Conservation (phyloP, 2,329 filamentous ascomycete species). For the Fusarium zealandicum region DNA sequence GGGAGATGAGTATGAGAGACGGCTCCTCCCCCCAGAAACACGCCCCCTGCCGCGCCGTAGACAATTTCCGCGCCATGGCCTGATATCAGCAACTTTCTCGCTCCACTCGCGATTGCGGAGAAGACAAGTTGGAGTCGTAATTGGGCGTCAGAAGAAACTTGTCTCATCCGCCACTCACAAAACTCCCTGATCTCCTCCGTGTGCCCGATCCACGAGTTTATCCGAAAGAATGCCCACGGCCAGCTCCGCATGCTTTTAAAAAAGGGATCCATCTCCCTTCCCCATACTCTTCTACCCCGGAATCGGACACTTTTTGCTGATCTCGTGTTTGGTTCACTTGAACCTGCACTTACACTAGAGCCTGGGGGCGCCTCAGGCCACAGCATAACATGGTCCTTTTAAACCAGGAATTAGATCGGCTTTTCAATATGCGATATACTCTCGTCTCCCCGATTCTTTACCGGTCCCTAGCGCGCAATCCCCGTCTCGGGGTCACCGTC, state of each 20-base stretch:
- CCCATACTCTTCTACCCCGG: not conserved
- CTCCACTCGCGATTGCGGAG: slow-evolving; percentile 6
- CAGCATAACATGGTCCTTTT: not conserved
- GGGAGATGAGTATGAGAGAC: no score
- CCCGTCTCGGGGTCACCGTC: slow-evolving; percentile 2
- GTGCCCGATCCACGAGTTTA: slow-evolving; percentile 17
- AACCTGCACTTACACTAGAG: not conserved
- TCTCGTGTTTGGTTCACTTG: not conserved
- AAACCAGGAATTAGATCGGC: not conserved
- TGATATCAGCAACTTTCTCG: not conserved
- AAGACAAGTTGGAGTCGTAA: not conserved
- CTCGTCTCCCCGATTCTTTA: slow-evolving; percentile 15
- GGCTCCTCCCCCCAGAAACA: not conserved
- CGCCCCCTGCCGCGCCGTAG: not conserved
- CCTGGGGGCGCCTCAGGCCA: not conserved
- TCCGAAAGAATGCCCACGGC: slow-evolving; percentile 13
- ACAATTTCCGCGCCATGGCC: slow-evolving; percentile 1
- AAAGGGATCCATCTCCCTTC: not conserved
- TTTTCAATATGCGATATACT: slow-evolving; percentile 18
- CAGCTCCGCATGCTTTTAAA: slow-evolving; percentile 9
- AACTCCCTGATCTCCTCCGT: slow-evolving; percentile 9
- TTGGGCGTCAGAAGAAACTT: not conserved
- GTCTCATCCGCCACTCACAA: not conserved
- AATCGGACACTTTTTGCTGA: not conserved
- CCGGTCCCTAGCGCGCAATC: slow-evolving; percentile 14